Base-by-base conservation (phyloP, 2,329 filamentous ascomycete species). In the Aspergillus thermomutatus region DNA sequence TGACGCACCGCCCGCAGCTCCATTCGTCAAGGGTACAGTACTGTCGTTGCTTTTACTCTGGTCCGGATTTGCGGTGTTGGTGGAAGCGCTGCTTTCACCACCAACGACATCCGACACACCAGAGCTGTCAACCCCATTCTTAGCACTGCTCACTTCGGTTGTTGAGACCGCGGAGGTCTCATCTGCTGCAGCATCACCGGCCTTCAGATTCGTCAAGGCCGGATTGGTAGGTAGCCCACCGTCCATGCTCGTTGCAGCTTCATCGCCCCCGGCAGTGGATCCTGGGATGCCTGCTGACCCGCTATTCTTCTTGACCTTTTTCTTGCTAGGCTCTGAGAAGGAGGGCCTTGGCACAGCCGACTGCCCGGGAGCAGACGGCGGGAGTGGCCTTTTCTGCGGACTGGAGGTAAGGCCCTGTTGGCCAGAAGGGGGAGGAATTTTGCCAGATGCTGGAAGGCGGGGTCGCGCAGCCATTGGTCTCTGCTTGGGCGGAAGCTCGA, bases 401-500 rank as follows among this genome's bases (percentile, higher is more conserved):
- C 76, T 79, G 14, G 69, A 60, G 27, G 67, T 72, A 21, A 64
- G 64, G 28, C 67, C 71, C 6, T 68, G 55, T 14, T 69, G 63
- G 27, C 66, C 71, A 37, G 69, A 64, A 27, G 68, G 66, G 1
- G 72, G 69, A 7, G 69, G 72, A 37, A 79, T 79, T 60, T 79
- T 79, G 49, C 77, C 77, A 21, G 75, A 77, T 28, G 76, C 77
- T 26, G 77, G 77, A 46, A 79, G 70, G 60, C 77, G 72, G 25
- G 77, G 73, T 28, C 77, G 71, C 41, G 72, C 66, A 48, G 75
- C 72, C 58, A 72, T 77, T 21, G 75, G 77, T 46, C 91, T 83
- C 76, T 99, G 94, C 76, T 99, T 99, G 54, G 88, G 85, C 17
- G 95, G 94, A 25, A 99, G 79, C 65, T 99, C 93, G 69, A 97